A percentile compares a stretch with the other conserved stretches of the same genome.
phyloP scores from a whole-genome alignment of 108 stramenopile species.

The Mayamaea pseudoterrestris region DNA sequence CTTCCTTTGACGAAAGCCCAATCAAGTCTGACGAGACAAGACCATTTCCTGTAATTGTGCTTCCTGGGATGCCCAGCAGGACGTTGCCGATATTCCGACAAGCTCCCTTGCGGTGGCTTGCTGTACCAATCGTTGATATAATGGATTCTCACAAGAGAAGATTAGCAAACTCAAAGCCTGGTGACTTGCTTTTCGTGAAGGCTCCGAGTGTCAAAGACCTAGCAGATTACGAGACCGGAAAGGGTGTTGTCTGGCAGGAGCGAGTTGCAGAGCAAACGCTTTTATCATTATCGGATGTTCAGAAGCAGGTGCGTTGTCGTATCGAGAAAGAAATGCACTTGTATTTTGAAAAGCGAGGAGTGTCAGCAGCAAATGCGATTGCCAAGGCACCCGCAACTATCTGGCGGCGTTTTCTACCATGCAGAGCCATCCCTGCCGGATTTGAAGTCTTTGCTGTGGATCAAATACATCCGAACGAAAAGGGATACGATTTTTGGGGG shows the following conservation, averaged over 20 bases:
- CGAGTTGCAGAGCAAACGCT: constrained; percentile 16
- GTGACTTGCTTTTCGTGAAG: constrained; percentile 38
- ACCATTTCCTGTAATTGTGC: constrained; percentile 31
- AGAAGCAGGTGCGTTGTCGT: constrained; percentile 20
- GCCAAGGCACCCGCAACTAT: background rate
- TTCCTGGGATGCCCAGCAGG: constrained; percentile 24
- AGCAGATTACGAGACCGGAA: constrained; percentile 18
- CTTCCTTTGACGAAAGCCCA: constrained; percentile 35
- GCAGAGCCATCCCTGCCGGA: background rate
- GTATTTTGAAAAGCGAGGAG: constrained; percentile 18
- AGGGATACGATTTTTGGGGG: constrained; percentile 61
- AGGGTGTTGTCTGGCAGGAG: constrained; percentile 13
- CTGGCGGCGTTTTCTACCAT: background rate
- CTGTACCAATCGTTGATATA: constrained; percentile 6
- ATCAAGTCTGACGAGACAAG: constrained; percentile 20
- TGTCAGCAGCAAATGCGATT: too few relatives aligned
- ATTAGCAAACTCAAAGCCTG: constrained; percentile 25
- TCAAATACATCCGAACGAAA: constrained; percentile 47
- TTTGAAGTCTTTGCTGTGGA: constrained; percentile 25
- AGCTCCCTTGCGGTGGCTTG: background rate
- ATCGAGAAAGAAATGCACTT: constrained; percentile 33
- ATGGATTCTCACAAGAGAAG: constrained; percentile 44
- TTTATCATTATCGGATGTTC: constrained; percentile 17
- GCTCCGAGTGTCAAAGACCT: constrained; percentile 25
- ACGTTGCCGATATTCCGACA: background rate